Base-by-base conservation (phyloP, 2,329 filamentous ascomycete genomes). In the Phialocephala subalpina region DNA sequence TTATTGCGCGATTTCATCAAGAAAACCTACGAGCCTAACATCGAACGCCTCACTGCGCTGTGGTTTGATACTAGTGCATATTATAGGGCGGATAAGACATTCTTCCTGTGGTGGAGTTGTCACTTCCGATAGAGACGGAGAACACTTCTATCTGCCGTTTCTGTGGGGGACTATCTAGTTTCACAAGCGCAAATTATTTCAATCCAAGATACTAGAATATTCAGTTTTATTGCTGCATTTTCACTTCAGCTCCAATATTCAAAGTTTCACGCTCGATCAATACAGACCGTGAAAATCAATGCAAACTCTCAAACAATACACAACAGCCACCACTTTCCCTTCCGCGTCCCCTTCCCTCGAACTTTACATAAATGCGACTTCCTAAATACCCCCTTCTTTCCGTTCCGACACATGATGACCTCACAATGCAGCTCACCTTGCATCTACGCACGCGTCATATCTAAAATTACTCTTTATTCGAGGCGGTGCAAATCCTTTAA, bases 401-500 rank as follows among this genome's bases (percentile, higher is more conserved):
- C n/a, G n/a, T 36, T 65, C 29, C 42, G 33, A 65, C 58, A 53
- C 52, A 62, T 65, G 52, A 65, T 62, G 42, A 65, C 58, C 63
- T 65, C 58, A 65, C 53, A 65, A 58, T 65, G 53, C 52, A 65
- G 63, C 58, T 53, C 35, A 62, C 36, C 58, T 65, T 65, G 63
- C 58, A 62, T 62, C 62, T 65, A 29, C 40, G 62, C 63, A 62
- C 63, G 47, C 58, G 58, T 65, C 58, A 65, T 58, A 65, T 62
- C 53, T 62, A 55, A 64, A 64, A 62, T 62, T 62, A 62, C 60
- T 62, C 22, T 36, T 36, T 58, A 62, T 62, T 62, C 18, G 36
- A 62, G 60, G 60, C 60, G 42, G 36, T 59, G 57, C 38, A 60
- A 60, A 60, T 47, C 40, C 42, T 60, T 60, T 60, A 60, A 60